Percentiles rank a stretch among this genome's conserved stretches.
phyloP scores from a whole-genome alignment of 441 rosid genomes.

The Theobroma grandiflorum region DNA sequence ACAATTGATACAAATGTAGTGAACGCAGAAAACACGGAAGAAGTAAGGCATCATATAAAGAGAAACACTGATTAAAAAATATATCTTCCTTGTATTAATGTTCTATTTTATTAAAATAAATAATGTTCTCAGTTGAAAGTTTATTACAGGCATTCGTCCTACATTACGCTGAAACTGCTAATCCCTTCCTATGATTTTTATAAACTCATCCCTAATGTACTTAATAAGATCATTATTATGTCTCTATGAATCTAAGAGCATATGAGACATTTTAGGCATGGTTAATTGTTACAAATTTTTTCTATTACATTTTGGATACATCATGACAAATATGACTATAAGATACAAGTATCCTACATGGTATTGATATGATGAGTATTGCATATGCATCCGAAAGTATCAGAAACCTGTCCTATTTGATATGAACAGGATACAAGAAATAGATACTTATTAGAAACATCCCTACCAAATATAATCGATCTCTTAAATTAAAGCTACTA shows the following conservation, averaged over 20 bases:
- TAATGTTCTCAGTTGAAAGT: background rate
- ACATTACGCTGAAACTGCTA: background rate
- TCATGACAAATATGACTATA: background rate
- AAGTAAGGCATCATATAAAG: background rate
- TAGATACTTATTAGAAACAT: slow-evolving; percentile 11
- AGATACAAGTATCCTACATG: slow-evolving; percentile 2
- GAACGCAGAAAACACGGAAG: background rate
- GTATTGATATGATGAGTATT: slow-evolving; percentile 7
- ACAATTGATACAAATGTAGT: background rate
- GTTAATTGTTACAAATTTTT: background rate
- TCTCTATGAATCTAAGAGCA: background rate
- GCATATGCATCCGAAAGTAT: slow-evolving; percentile 12
- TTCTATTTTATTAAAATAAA: background rate
- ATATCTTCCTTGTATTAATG: background rate
- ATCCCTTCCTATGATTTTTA: background rate
- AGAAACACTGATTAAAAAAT: background rate
- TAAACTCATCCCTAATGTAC: background rate
- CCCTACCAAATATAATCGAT: background rate
- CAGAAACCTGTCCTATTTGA: slow-evolving; percentile 5
- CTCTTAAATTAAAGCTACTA: slow-evolving; percentile 13
- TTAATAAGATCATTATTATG: background rate
- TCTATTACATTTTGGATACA: background rate
- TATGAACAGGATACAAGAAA: background rate
- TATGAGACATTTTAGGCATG: background rate
- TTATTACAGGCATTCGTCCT: background rate